Evolutionary conservation across 2,329 filamentous ascomycete genomes (phyloP).

Genomic region (Penicillium digitatum): DNA sequence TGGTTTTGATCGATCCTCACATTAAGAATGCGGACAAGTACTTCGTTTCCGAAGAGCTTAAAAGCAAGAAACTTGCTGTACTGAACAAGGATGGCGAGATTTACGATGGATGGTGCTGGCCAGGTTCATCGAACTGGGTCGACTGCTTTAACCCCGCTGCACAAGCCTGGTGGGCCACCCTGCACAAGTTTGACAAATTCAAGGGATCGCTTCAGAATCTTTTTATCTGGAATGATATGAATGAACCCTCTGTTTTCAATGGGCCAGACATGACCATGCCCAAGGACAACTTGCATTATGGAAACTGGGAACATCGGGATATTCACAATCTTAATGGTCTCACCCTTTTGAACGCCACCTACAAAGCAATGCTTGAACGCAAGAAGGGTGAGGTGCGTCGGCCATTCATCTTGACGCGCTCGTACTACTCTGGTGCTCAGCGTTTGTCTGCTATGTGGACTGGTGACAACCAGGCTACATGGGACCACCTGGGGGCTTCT

Average conservation of each 20-base stretch:
- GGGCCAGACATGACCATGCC: conserved; percentile 98
- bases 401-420: conserved; percentile 87
- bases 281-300: conserved; percentile 91
- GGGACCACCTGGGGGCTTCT: conserved; percentile 83
- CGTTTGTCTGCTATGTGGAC: conserved; percentile 96
- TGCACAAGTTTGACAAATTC: conserved; percentile 87
- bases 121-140: conserved; percentile 92
- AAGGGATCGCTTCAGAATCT: conserved; percentile 81
- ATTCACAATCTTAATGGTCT: conserved; percentile 93
- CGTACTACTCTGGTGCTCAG: conserved; percentile 89
- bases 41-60: conserved; percentile 71
- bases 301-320: conserved; percentile 93
- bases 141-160: conserved; percentile 94
- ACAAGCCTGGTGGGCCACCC: conserved; percentile 80
- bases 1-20: conserved; percentile 93
- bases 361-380: conserved; percentile 74
- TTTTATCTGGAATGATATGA: conserved; percentile 99
- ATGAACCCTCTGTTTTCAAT: conserved; percentile 98
- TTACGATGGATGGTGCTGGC: conserved; percentile 99
- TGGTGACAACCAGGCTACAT: conserved; percentile 90
- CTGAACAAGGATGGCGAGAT: conserved; percentile 84
- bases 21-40: conserved; percentile 90
- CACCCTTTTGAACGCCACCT: conserved; percentile 93
- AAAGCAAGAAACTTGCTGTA: conserved; percentile 75
- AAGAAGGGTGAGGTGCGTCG: conserved; percentile 80